Conservation (phyloP, 1,284 basidiomycete genomes). For the Wolfiporia cocos region DNA sequence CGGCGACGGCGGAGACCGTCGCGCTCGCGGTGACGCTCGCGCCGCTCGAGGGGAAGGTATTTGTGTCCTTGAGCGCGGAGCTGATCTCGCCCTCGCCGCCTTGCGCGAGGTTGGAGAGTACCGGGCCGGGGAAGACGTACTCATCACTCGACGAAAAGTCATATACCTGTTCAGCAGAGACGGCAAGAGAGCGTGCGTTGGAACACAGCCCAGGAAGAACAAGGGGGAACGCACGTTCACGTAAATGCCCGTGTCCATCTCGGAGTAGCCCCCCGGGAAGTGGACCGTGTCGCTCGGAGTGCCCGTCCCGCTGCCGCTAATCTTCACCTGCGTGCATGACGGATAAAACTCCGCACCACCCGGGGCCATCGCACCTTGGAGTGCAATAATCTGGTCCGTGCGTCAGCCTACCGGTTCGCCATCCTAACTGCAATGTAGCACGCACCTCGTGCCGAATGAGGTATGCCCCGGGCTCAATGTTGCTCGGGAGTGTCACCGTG, state of each 20-base stretch:
- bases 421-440: not conserved
- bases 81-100: conserved; percentile 15
- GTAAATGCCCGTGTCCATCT: conserved; percentile 56
- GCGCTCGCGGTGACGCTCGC: not conserved
- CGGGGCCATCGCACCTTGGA: conserved; percentile 44
- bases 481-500: conserved; percentile 46
- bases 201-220: too few species aligned
- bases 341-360: conserved; percentile 72
- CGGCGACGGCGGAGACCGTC: not conserved
- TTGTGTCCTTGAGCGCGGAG: conserved; percentile 11
- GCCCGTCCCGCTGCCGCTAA: conserved; percentile 46
- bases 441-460: conserved; percentile 56
- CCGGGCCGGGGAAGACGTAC: conserved; percentile 36
- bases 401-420: not conserved
- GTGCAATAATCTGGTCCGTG: conserved; percentile 45
- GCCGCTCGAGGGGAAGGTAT: conserved; percentile 8
- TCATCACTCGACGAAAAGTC: conserved; percentile 19
- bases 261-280: conserved; percentile 62
- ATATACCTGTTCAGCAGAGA: conserved; percentile 28
- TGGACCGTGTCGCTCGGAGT: conserved; percentile 43
- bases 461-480: conserved; percentile 56
- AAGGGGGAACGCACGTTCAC: conserved; percentile 33
- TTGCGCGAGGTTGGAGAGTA: conserved; percentile 26
- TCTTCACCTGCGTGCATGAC: conserved; percentile 52
- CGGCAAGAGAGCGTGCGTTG: too few species aligned